Evolutionary conservation across 306 rosid genomes (phyloP), one percentile per base, ranked within the genome.

Genomic region (Trichosanthes cucumerina): DNA sequence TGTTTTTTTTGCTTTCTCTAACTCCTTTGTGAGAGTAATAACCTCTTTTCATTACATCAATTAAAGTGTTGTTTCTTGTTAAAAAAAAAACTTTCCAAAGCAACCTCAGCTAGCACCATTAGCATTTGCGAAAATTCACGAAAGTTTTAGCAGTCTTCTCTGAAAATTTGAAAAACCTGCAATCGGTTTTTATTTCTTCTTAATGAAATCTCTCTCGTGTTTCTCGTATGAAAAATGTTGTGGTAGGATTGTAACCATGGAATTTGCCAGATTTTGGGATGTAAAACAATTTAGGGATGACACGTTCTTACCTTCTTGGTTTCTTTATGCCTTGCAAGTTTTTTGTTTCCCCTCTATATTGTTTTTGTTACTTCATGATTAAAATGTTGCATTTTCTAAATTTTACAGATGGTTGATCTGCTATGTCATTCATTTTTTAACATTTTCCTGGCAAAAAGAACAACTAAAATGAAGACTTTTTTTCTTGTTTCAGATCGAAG

Each of bases 401-500:
- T 46, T 46, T 47, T 47, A 47, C 31, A 34, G 60, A 47, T 26
- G 14, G 13, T 73, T 73, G 56, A 50, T 16, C 16, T 73, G 62
- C 39, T 31, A 16, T 73, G 12, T 31, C 62, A 31, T 50, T 74
- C 14, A 28, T 18, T 49, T 71, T 24, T 71, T 18, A 74, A 50
- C 62, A 74, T 50, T 16, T 18, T 33, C 31, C 31, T 28, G 18
- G 7, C 50, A 28, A 70, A 49, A 33, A 6, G 39, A 19, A 52
- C 60, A 72, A 72, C 59, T 41, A 74, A 74, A 74, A 31, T 52
- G 28, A 50, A 9, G 24, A 33, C 44, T 73, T 47, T 47, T 49
- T 50, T 24, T 24, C 44, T 74, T 57, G 66, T 82, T 85, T 74
- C 79, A 96, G 98, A 91, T 96, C 76, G 99, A 96, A 91, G 96